These are phyloP conservation scores for Suillus occidentalis DNA, from an alignment of 768 basidiomycete species.

Conservation along the genomic window DNA sequence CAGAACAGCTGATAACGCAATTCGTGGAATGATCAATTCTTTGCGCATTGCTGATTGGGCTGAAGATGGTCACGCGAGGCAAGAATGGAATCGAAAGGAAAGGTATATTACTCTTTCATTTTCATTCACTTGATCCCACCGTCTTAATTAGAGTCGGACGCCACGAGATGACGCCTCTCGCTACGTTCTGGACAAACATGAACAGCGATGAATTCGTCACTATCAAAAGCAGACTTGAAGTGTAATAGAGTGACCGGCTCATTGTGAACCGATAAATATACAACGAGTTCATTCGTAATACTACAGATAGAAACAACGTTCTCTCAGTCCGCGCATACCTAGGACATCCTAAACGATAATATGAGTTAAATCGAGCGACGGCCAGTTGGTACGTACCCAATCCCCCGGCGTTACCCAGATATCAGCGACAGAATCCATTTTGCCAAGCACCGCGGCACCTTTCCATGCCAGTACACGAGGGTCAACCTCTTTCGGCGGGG, in stretches of 20 bases:
- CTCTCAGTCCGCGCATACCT: conserved; percentile 80
- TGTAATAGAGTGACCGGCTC: conserved; percentile 36
- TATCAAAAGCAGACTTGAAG: conserved; percentile 55
- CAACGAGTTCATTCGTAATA: no score
- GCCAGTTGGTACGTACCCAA: conserved; percentile 59
- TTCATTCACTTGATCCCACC: not conserved
- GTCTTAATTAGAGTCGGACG: conserved; percentile 47
- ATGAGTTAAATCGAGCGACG: not conserved
- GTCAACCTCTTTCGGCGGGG: conserved; percentile 93
- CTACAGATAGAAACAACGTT: conserved; percentile 78
- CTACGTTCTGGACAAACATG: conserved; percentile 49
- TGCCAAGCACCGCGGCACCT: conserved; percentile 86
- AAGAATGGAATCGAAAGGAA: conserved; percentile 61
- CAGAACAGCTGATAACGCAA: conserved; percentile 51
- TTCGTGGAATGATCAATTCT: conserved; percentile 53
- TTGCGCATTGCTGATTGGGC: conserved; percentile 45
- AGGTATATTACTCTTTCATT: conserved; percentile 37
- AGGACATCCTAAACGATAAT: conserved; percentile 55
- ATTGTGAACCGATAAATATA: not conserved
- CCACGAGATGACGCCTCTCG: conserved; percentile 51
- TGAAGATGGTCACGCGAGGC: conserved; percentile 47
- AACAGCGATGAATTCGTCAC: conserved; percentile 51
- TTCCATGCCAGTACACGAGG: conserved; percentile 92
- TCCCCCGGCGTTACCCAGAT: conserved; percentile 86
- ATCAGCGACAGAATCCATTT: conserved; percentile 88